Evolutionary conservation across 2,329 filamentous ascomycete genomes (phyloP), one percentile per base, ranked within the genome.

Genomic region (Scleromitrula shiraiana): DNA sequence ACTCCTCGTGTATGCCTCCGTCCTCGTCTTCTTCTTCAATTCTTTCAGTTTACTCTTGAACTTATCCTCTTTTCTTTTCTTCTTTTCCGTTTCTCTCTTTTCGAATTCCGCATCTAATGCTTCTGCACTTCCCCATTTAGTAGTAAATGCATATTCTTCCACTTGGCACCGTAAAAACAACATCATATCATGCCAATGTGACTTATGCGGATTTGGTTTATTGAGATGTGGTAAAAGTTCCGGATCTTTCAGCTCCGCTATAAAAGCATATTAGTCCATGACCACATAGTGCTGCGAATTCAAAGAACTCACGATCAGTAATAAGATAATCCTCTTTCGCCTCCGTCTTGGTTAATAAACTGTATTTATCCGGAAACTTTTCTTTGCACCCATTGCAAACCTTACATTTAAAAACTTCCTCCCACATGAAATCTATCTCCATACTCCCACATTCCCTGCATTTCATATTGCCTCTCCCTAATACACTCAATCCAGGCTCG

Each of bases 171-270:
- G 84, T 19, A 98, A 73, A 64, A 93, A 98, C 2, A 98, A 77
- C 83, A 95, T 95, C 93, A 98, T 98, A 71, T 95, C 88, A 66
- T 96, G 89, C 88, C 89, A 98, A 50, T 90, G 89, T 0, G 85
- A 82, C 65, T 96, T 96, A 68, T 96, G 93, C 0, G 93, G 93
- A 60, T 98, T 98, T 1, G 93, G 91, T 27, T 83, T 83, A 46
- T 86, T 85, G 7, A 98, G 75, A 64, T 94, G 90, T 0, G 91
- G 91, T 0, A 98, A 74, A 1, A 98, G 72, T 14, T 90, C 85
- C 49, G 81, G 77, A 61, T 98, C 93, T 59, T 85, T 84, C n/a
- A 98, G 76, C 65, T 98, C 93, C 29, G 90, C 87, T 86, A 54
- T 52, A 8, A n/a, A 1, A 54, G 5, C 41, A 27, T 19, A 39